These are phyloP conservation scores for Phytophthora crassamura DNA, from an alignment of 352 stramenopile species.

Conservation along the genomic window DNA sequence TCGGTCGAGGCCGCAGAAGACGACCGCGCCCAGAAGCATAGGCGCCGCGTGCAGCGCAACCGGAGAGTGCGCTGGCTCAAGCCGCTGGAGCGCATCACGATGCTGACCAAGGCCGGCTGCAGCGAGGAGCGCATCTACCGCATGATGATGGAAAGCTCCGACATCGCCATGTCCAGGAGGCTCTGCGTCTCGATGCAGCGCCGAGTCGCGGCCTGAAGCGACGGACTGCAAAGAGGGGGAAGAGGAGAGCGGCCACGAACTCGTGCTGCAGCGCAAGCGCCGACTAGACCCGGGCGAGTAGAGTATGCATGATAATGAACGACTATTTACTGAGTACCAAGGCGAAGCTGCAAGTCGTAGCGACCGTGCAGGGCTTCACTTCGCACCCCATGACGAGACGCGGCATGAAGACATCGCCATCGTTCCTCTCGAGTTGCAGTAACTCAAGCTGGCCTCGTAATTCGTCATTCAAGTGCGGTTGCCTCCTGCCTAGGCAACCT, in stretches of 20 bases:
- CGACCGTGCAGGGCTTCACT: neutral
- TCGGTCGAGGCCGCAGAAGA: conserved; percentile 1
- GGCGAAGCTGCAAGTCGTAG: neutral
- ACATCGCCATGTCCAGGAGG: conserved; percentile 66
- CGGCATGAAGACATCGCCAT: too few species aligned
- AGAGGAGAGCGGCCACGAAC: too few species aligned
- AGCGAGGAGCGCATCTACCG: conserved; percentile 66
- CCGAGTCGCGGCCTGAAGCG: conserved; percentile 18
- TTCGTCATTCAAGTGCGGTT: neutral
- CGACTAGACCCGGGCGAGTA: conserved; percentile 18
- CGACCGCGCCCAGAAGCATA: conserved; percentile 16
- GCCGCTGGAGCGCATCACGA: conserved; percentile 60
- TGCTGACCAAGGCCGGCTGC: conserved; percentile 65
- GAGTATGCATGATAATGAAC: conserved; percentile 31
- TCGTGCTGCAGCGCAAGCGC: neutral
- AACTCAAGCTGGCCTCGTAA: neutral
- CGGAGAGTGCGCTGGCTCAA: conserved; percentile 63
- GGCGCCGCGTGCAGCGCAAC: conserved; percentile 18
- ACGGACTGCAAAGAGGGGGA: too few species aligned
- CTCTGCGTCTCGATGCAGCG: conserved; percentile 38
- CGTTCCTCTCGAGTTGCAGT: neutral
- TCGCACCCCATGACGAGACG: too few species aligned
- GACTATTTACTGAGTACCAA: conserved; percentile 29
- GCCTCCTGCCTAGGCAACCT: neutral
- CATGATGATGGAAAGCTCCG: conserved; percentile 71